Evolutionary conservation across 495 filamentous ascomycete genomes (phyloP).

Genomic region (Trichoderma virens): DNA sequence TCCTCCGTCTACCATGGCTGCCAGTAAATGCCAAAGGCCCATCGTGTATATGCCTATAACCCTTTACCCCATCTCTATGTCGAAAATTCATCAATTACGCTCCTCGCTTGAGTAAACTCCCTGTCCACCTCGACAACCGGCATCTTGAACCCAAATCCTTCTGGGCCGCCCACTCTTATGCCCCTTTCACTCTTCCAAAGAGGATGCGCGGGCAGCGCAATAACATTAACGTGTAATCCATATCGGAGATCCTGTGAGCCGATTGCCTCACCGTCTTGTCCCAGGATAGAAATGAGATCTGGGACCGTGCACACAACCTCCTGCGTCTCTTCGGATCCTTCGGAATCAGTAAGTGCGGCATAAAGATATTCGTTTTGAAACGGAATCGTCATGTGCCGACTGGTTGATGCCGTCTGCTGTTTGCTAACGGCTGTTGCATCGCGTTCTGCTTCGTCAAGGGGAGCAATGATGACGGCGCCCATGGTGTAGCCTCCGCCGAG

Average conservation of each 20-base stretch:
- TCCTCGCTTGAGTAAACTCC: neutral
- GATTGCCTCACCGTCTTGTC: constrained; percentile 26
- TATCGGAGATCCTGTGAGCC: constrained; percentile 30
- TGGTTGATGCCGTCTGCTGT: neutral
- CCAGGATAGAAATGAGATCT: constrained; percentile 28
- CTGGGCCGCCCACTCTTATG: constrained; percentile 29
- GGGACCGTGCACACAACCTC: constrained; percentile 27
- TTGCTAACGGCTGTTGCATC: neutral
- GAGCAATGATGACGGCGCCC: neutral
- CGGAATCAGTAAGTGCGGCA: constrained; percentile 11
- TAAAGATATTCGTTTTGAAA: constrained; percentile 25
- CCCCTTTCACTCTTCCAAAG: constrained; percentile 29
- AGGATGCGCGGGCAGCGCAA: constrained; percentile 30
- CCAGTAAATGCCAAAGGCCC: neutral
- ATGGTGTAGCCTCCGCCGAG: constrained; percentile 3
- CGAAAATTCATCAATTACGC: neutral
- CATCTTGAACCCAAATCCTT: neutral
- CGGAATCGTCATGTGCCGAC: constrained; percentile 15
- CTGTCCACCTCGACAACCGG: neutral
- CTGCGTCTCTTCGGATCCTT: constrained; percentile 11
- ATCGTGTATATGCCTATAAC: neutral
- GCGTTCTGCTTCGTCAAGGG: neutral
- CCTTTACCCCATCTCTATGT: neutral
- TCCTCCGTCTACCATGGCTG: neutral
- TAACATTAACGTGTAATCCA: constrained; percentile 28